Conservation (phyloP, 225 moss, liverwort and hornwort species). For the Polytrichum commune region DNA sequence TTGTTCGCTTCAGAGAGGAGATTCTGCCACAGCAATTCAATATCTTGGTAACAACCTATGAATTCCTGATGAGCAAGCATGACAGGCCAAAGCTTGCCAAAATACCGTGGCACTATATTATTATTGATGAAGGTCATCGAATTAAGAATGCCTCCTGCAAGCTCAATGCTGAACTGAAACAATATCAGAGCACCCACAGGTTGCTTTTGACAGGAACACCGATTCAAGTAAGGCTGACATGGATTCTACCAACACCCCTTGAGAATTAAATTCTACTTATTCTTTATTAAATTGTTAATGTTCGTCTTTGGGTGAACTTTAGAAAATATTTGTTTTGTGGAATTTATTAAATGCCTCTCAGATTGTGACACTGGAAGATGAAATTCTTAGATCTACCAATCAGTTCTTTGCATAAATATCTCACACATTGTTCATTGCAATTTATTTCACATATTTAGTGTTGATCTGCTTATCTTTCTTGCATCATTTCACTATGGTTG, state of each 20-base stretch:
- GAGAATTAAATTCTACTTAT: not conserved
- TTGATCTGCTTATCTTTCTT: not conserved
- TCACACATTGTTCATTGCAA: not conserved
- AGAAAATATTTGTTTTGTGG: no score
- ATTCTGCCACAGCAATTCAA: slow-evolving; percentile 95
- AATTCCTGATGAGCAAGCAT: slow-evolving; percentile 99
- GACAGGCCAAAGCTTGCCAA: slow-evolving; percentile 95
- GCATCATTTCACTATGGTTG: slow-evolving; percentile 1
- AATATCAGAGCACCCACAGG: slow-evolving; percentile 93
- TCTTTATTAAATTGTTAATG: not conserved
- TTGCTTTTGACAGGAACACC: slow-evolving; percentile 97
- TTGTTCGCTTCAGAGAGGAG: slow-evolving; percentile 63
- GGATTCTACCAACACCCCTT: no score
- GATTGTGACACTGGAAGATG: no score
- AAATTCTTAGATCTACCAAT: no score
- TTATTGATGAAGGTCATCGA: slow-evolving; percentile 97
- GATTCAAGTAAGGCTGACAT: slow-evolving; percentile 66
- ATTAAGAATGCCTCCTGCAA: slow-evolving; percentile 99
- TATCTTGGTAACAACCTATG: slow-evolving; percentile 92
- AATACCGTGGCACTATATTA: slow-evolving; percentile 99
- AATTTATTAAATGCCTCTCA: no score
- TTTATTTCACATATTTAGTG: not conserved
- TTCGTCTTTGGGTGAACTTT: no score
- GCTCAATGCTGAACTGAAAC: slow-evolving; percentile 90
- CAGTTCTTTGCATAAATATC: no score